Base-by-base conservation (phyloP, 2,329 filamentous ascomycete species). In the Botrytis fabae region DNA sequence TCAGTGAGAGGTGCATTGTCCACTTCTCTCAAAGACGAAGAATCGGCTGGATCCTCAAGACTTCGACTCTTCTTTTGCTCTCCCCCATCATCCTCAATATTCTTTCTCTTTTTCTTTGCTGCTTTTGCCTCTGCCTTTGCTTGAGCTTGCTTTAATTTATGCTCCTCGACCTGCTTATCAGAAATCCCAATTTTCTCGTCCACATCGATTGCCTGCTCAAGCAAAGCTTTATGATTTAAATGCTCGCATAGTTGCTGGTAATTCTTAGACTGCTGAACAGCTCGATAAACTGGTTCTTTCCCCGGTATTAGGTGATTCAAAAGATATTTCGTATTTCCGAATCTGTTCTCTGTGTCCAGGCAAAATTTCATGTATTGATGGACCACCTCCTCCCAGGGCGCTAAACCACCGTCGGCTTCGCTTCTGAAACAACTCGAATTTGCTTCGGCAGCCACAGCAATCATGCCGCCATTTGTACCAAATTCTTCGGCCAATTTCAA, bases 391-490 rank as follows among this genome's bases (percentile, higher is more conserved):
- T 86, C 84, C 95, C 95, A 98, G 1, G 87, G 85, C 0, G 89
- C 87, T 48, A 91, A 80, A 1, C 93, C 94, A 18, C 94, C 94
- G 59, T 93, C 88, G 1, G 86, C 87, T 54, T 87, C 83, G 1
- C 87, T 81, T 57, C 92, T 88, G 85, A 99, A 99, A 79, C 93
- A 95, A 76, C 93, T 97, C 4, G 94, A 89, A 80, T 99, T 99
- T 76, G 91, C 89, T 84, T 99, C 96, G 1, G 96, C 96, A 5
- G 93, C 88, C 4, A 94, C 96, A 16, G 96, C 96, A 79, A 99
- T 98, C 96, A 99, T 99, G 74, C 93, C 96, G 9, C 95, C 95
- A 80, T 98, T 95, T 9, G 92, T 93, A n/a, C 91, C 91, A 80
- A 89, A 98, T 81, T 97, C 92, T 40, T 88, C 79, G 75, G 94